Conservation (phyloP, 225 moss, liverwort and hornwort genomes). For the Polytrichum formosum region DNA sequence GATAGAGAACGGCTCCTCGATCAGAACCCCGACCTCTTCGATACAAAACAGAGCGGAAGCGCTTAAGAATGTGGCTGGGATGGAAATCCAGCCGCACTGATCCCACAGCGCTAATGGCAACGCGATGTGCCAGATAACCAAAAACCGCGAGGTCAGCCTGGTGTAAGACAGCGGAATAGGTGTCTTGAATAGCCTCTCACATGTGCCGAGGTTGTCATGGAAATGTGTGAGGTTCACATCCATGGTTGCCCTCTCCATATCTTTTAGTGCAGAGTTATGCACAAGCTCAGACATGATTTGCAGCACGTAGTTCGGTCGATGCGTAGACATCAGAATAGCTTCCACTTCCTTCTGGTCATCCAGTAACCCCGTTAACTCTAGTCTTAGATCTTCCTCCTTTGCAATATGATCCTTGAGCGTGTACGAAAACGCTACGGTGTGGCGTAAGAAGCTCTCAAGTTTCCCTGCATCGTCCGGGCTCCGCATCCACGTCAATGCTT, state of each 20-base stretch:
- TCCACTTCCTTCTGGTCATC: slow-evolving; percentile 33
- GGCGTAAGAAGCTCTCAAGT: slow-evolving; percentile 41
- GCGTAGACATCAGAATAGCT: slow-evolving; percentile 32
- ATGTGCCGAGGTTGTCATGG: slow-evolving; percentile 65
- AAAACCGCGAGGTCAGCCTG: slow-evolving; percentile 44
- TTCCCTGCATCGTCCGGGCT: slow-evolving; percentile 40
- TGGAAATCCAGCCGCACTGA: slow-evolving; percentile 39
- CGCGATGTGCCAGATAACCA: slow-evolving; percentile 46
- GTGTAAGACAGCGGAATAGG: slow-evolving; percentile 77
- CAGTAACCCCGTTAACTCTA: slow-evolving; percentile 26
- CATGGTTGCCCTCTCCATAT: slow-evolving; percentile 56
- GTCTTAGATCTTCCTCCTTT: slow-evolving; percentile 21
- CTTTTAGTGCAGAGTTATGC: slow-evolving; percentile 45
- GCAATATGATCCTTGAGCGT: slow-evolving; percentile 50
- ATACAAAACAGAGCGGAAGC: slow-evolving; percentile 37
- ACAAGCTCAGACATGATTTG: slow-evolving; percentile 74
- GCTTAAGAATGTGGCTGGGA: slow-evolving; percentile 46
- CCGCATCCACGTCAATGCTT: slow-evolving; percentile 62
- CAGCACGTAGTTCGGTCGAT: slow-evolving; percentile 61
- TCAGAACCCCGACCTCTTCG: slow-evolving; percentile 44
- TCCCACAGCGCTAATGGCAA: slow-evolving; percentile 52
- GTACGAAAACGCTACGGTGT: slow-evolving; percentile 44
- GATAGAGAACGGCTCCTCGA: slow-evolving; percentile 38
- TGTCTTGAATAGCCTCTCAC: slow-evolving; percentile 80
- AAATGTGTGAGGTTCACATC: slow-evolving; percentile 62